phyloP scores from a whole-genome alignment of 495 filamentous ascomycete species.

The Neurospora sp. region DNA sequence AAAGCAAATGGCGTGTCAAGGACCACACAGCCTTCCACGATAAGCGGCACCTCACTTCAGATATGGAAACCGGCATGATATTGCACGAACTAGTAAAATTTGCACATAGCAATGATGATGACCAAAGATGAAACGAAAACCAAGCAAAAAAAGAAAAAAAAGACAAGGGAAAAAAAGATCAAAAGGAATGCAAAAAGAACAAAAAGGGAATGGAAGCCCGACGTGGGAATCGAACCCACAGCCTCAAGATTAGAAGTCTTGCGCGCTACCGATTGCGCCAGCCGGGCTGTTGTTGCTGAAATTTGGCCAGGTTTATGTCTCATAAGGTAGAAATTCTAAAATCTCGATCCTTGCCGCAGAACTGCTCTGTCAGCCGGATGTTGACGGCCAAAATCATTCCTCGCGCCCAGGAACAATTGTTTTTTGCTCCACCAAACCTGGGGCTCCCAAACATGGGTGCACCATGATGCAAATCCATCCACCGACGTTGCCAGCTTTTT shows the following conservation, averaged over 20 bases:
- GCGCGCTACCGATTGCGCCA: neutral
- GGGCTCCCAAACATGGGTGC: neutral
- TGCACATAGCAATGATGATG: neutral
- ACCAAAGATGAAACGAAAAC: neutral
- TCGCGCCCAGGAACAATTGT: neutral
- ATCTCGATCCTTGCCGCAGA: neutral
- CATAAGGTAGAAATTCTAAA: neutral
- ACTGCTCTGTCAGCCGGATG: neutral
- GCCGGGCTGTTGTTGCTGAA: neutral
- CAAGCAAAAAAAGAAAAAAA: neutral
- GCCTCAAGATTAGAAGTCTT: neutral
- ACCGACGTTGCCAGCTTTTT: neutral
- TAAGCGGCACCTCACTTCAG: neutral
- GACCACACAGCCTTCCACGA: neutral
- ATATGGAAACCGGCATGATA: neutral
- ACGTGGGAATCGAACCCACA: neutral
- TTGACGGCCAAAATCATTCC: neutral
- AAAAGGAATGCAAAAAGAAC: neutral
- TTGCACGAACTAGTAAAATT: neutral
- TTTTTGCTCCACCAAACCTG: neutral
- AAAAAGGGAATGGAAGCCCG: neutral
- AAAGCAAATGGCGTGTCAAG: neutral
- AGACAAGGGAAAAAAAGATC: neutral
- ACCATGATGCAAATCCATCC: neutral
- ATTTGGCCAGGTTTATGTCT: accelerated